A percentile compares a stretch with the other conserved stretches of the same genome.
Evolutionary conservation across 805 yeast genomes (phyloP).

Genomic region (Yamadazyma olivae): DNA sequence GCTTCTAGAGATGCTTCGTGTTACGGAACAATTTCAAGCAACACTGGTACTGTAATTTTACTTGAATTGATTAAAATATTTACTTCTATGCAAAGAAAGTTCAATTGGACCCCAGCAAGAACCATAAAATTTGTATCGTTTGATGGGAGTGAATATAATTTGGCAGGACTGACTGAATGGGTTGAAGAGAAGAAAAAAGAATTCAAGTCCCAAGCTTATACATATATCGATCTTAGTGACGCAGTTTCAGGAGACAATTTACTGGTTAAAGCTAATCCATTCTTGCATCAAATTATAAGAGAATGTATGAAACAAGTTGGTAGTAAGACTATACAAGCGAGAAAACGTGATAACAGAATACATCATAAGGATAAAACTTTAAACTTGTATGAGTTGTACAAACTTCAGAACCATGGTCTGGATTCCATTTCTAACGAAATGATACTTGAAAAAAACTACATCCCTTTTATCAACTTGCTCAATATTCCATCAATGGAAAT

Average conservation of each 20-base stretch:
- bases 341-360: background rate
- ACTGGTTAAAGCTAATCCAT: slow-evolving; percentile 61
- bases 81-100: slow-evolving; percentile 57
- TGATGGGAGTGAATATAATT: slow-evolving; percentile 77
- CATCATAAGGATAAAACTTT: slow-evolving; percentile 9
- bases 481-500: slow-evolving; percentile 73
- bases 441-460: slow-evolving; percentile 54
- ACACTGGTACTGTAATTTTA: slow-evolving; percentile 71
- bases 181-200: slow-evolving; percentile 53
- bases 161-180: slow-evolving; percentile 84
- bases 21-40: slow-evolving; percentile 68
- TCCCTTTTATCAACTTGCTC: slow-evolving; percentile 59
- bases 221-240: slow-evolving; percentile 74
- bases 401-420: slow-evolving; percentile 20
- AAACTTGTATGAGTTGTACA: slow-evolving; percentile 25
- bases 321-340: slow-evolving; percentile 7
- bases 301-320: slow-evolving; percentile 34
- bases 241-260: slow-evolving; percentile 54
- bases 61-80: slow-evolving; percentile 70
- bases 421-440: slow-evolving; percentile 28
- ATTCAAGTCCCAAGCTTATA: slow-evolving; percentile 57
- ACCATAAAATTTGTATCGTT: slow-evolving; percentile 79
- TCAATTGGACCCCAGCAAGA: slow-evolving; percentile 81
- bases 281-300: slow-evolving; percentile 48
- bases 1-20: slow-evolving; percentile 79